phyloP scores from a whole-genome alignment of 2,329 filamentous ascomycete species.

The Emericellopsis cladophorae region DNA sequence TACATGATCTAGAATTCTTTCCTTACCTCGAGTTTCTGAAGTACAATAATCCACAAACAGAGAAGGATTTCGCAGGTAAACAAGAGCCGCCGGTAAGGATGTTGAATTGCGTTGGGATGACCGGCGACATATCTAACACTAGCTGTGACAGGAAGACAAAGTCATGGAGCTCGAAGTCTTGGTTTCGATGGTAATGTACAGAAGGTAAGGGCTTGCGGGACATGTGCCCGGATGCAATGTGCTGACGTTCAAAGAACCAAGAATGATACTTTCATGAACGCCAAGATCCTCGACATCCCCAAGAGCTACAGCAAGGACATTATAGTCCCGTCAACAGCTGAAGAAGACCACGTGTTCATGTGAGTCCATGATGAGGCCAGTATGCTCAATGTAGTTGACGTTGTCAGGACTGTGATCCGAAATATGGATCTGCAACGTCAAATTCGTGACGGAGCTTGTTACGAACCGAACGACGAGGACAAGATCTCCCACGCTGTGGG shows the following conservation, averaged over 20 bases:
- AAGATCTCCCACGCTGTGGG: neutral
- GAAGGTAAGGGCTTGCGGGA: constrained; percentile 9
- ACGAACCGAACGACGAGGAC: too few relatives aligned
- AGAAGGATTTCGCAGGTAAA: constrained; percentile 3
- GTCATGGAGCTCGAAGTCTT: constrained; percentile 9
- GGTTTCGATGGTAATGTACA: constrained; percentile 11
- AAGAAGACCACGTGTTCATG: constrained; percentile 8
- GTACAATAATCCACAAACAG: constrained; percentile 4
- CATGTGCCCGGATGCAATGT: neutral
- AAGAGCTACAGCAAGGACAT: constrained; percentile 5
- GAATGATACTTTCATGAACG: constrained; percentile 14
- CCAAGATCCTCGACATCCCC: constrained; percentile 12
- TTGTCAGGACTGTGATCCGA: too few relatives aligned
- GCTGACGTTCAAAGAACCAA: constrained; percentile 9
- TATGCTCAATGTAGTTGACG: too few relatives aligned
- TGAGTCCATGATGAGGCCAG: too few relatives aligned
- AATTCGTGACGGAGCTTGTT: too few relatives aligned
- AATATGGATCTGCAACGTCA: too few relatives aligned
- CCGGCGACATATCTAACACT: neutral
- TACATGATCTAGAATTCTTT: constrained; percentile 16
- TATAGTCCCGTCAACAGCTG: constrained; percentile 9
- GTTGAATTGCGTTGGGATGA: neutral
- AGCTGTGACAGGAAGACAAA: constrained; percentile 3
- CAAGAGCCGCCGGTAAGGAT: constrained; percentile 7
- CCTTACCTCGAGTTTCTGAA: constrained; percentile 19